A percentile compares a stretch with the other conserved stretches of the same genome.
phyloP scores from a whole-genome alignment of 495 filamentous ascomycete species.

The Terfezia claveryi region DNA sequence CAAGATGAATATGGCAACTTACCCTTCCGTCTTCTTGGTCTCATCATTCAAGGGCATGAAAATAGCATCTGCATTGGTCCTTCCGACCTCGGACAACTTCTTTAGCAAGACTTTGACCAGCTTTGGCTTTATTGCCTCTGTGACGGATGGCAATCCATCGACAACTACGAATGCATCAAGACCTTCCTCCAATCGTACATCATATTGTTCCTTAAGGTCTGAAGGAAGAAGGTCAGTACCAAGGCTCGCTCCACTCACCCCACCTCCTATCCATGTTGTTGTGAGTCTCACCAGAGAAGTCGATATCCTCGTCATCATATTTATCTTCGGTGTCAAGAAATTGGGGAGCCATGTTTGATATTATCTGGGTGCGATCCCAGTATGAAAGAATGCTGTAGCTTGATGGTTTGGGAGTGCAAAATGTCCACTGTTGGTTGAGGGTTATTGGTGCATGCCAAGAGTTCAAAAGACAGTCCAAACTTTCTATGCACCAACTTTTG shows the following conservation, averaged over 20 bases:
- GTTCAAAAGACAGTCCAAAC: background rate
- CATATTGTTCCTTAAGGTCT: slow-evolving; percentile 80
- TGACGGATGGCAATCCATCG: slow-evolving; percentile 75
- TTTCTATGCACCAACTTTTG: background rate
- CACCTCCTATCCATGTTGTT: slow-evolving; percentile 2
- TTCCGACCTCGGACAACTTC: slow-evolving; percentile 67
- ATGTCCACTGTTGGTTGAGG: too few relatives aligned
- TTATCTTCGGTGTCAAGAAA: slow-evolving; percentile 29
- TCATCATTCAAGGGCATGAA: slow-evolving; percentile 73
- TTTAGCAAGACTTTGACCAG: slow-evolving; percentile 83
- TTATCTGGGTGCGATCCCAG: too few relatives aligned
- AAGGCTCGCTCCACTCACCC: background rate
- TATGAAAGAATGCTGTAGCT: too few relatives aligned
- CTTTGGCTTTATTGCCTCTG: slow-evolving; percentile 64
- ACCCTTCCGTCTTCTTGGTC: slow-evolving; percentile 65
- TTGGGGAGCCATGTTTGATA: slow-evolving; percentile 27
- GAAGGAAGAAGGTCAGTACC: slow-evolving; percentile 1
- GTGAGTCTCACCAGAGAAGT: slow-evolving; percentile 46
- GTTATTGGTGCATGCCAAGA: background rate
- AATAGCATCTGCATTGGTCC: slow-evolving; percentile 62
- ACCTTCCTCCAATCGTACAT: slow-evolving; percentile 86
- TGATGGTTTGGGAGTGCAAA: background rate
- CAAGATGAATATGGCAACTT: slow-evolving; percentile 17
- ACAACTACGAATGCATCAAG: slow-evolving; percentile 88
- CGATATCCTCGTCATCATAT: slow-evolving; percentile 77